Percentiles rank a stretch among this genome's conserved stretches.
phyloP scores from a whole-genome alignment of 768 basidiomycete species.

The Tremella fuciformis region DNA sequence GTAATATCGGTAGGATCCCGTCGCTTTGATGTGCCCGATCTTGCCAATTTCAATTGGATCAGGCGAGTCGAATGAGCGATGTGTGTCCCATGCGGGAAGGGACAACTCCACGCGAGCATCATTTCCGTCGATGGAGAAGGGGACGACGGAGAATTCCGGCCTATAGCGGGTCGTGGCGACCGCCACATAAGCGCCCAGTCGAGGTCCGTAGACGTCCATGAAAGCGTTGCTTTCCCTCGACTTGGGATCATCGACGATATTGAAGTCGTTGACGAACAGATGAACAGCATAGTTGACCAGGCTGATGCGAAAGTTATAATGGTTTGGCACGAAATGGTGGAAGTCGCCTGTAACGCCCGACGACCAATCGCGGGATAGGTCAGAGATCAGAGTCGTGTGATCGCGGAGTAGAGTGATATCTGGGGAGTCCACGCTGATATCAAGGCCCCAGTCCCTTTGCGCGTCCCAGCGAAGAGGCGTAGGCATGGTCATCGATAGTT shows the following conservation, averaged over 20 bases:
- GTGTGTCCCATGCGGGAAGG: constrained; percentile 84
- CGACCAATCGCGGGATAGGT: constrained; percentile 88
- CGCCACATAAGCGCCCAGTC: constrained; percentile 57
- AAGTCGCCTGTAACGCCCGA: constrained; percentile 77
- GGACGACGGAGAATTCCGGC: constrained; percentile 65
- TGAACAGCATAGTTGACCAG: constrained; percentile 74
- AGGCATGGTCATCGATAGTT: constrained; percentile 58
- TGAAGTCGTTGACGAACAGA: constrained; percentile 88
- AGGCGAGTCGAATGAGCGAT: constrained; percentile 62
- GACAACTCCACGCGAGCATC: constrained; percentile 63
- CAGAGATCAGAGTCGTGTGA: constrained; percentile 89
- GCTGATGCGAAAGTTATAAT: constrained; percentile 68
- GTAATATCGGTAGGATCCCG: constrained; percentile 73
- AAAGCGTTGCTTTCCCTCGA: constrained; percentile 84
- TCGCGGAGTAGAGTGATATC: constrained; percentile 78
- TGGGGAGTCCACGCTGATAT: constrained; percentile 69
- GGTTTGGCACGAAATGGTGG: constrained; percentile 76
- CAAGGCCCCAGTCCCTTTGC: constrained; percentile 72
- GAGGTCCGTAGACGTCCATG: constrained; percentile 63
- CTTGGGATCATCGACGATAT: constrained; percentile 87
- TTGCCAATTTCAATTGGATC: constrained; percentile 65
- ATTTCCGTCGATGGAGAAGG: constrained; percentile 64
- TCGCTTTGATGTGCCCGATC: constrained; percentile 59
- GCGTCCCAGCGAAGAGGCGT: constrained; percentile 79
- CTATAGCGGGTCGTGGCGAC: constrained; percentile 72